Conservation (phyloP, 1,284 basidiomycete species). For the Ustilago loliicola region DNA sequence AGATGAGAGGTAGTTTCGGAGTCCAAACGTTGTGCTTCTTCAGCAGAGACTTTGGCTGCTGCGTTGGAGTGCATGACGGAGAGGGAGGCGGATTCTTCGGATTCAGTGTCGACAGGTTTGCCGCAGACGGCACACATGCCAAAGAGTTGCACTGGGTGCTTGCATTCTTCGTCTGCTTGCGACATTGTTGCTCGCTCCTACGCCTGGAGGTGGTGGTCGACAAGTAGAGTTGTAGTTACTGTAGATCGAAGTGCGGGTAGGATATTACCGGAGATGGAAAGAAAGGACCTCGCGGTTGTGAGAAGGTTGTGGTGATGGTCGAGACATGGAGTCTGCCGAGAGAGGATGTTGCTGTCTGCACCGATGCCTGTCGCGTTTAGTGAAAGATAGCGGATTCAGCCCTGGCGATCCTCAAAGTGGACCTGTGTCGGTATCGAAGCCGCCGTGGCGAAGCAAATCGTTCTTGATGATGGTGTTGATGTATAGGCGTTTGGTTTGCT, state of each 20-base stretch:
- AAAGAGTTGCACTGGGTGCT: slow-evolving; percentile 90
- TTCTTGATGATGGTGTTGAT: neutral
- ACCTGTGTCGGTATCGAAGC: no score
- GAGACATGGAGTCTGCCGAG: slow-evolving; percentile 26
- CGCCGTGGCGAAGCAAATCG: neutral
- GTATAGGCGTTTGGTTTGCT: neutral
- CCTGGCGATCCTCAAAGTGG: no score
- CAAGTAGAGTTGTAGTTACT: neutral
- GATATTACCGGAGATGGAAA: slow-evolving; percentile 26
- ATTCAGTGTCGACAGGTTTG: slow-evolving; percentile 84
- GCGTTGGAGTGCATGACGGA: slow-evolving; percentile 66
- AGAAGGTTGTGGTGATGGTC: slow-evolving; percentile 4
- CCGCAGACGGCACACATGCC: slow-evolving; percentile 94
- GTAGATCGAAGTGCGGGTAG: neutral
- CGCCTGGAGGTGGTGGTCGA: neutral
- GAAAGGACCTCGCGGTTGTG: slow-evolving; percentile 9
- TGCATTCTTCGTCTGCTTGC: slow-evolving; percentile 74
- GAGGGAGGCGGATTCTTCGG: slow-evolving; percentile 40
- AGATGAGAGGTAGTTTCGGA: slow-evolving; percentile 83
- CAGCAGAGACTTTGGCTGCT: slow-evolving; percentile 63
- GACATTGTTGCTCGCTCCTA: slow-evolving; percentile 19
- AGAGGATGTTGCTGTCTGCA: neutral
- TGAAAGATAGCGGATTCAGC: no score
- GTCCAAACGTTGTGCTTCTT: slow-evolving; percentile 88
- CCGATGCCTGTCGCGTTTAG: no score